Percentiles rank a stretch among this genome's conserved stretches.
phyloP scores from a whole-genome alignment of 2,329 filamentous ascomycete species.

The Pyricularia pennisetigena region DNA sequence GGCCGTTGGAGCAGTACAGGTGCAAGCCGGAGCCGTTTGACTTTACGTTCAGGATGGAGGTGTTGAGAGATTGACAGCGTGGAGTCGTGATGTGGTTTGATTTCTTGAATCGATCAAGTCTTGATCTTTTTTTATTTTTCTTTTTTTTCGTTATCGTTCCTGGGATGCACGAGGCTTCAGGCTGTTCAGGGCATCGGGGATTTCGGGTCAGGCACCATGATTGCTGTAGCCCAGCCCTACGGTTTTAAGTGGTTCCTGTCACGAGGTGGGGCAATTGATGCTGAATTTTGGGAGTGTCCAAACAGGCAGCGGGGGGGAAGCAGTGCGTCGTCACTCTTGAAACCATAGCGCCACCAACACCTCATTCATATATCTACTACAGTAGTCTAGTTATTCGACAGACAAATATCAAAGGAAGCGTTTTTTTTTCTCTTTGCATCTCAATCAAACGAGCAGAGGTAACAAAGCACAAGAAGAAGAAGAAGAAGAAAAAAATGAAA shows the following conservation, averaged over 20 bases:
- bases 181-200: not conserved
- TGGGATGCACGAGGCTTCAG: not conserved
- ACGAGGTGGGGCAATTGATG: not conserved
- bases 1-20: conserved; percentile 12
- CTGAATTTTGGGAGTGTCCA: not conserved
- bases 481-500: too few species aligned
- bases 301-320: not conserved
- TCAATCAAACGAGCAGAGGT: not conserved
- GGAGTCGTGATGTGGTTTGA: not conserved
- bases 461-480: not conserved
- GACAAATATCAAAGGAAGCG: too few species aligned
- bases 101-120: not conserved
- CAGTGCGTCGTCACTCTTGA: not conserved
- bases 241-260: not conserved
- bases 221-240: too few species aligned
- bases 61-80: not conserved
- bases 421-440: too few species aligned
- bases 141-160: too few species aligned
- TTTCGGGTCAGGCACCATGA: too few species aligned
- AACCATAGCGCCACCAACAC: not conserved
- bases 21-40: conserved; percentile 10
- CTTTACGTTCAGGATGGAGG: conserved; percentile 13
- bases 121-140: not conserved
- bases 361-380: too few species aligned
- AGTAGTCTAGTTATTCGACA: too few species aligned